These are phyloP conservation scores for Ensete ventricosum DNA, from an alignment of 176 grass and related monocot genomes.

Conservation along the genomic window DNA sequence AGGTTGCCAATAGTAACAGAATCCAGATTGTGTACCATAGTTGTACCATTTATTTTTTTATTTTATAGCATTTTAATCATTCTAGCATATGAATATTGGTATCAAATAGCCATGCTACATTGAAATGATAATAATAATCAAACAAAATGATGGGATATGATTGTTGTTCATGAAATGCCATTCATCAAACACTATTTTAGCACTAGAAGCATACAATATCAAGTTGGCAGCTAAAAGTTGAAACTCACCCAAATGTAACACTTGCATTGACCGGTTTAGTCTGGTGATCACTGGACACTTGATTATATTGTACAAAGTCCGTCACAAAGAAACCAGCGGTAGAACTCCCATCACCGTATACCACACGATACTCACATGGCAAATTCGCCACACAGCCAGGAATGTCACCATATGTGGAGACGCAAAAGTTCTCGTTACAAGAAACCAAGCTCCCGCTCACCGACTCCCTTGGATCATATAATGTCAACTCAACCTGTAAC, in stretches of 20 bases:
- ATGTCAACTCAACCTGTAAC: constrained; percentile 64
- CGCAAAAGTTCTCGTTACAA: constrained; percentile 62
- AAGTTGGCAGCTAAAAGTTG: background rate
- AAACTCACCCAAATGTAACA: constrained; percentile 74
- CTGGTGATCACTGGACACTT: constrained; percentile 51
- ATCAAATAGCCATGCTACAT: too few species aligned
- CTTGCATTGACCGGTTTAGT: constrained; percentile 44
- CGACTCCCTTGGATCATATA: constrained; percentile 67
- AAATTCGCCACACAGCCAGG: constrained; percentile 21
- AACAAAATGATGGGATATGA: too few species aligned
- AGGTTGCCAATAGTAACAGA: too few species aligned
- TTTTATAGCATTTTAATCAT: too few species aligned
- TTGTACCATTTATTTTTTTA: too few species aligned
- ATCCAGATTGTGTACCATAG: too few species aligned
- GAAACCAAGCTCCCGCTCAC: constrained; percentile 37
- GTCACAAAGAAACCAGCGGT: constrained; percentile 60
- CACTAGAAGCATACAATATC: background rate
- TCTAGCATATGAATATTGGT: too few species aligned
- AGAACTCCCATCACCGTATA: constrained; percentile 84
- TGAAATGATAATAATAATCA: too few species aligned
- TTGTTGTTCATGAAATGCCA: background rate
- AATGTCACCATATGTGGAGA: constrained; percentile 14
- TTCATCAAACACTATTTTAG: background rate
- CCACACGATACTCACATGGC: constrained; percentile 55
- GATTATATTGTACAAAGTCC: constrained; percentile 51